These are phyloP conservation scores for Solanum hybrid DNA, from an alignment of 305 asterid genomes.

Conservation along the genomic window DNA sequence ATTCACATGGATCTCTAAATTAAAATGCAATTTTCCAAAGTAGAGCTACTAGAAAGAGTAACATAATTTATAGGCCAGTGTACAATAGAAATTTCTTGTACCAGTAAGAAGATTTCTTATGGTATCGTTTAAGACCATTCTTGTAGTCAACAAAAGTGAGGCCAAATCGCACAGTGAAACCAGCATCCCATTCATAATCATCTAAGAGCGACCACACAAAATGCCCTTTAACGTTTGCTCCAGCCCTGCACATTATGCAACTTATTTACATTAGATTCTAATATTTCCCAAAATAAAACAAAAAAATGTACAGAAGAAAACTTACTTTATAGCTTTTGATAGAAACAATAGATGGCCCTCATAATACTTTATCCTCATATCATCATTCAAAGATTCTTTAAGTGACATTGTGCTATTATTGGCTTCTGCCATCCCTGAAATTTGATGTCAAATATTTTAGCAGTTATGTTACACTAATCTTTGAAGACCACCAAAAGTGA, in stretches of 20 bases:
- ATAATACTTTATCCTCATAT: conserved; percentile 29
- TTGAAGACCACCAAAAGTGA: neutral
- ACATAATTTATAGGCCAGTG: neutral
- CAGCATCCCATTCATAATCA: conserved; percentile 29
- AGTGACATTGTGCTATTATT: conserved; percentile 20
- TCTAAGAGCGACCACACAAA: conserved; percentile 41
- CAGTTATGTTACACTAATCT: neutral
- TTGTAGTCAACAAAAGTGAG: conserved; percentile 20
- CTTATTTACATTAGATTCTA: neutral
- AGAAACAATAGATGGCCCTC: conserved; percentile 31
- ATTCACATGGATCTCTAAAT: neutral
- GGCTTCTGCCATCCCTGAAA: conserved; percentile 28
- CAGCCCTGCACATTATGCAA: conserved; percentile 16
- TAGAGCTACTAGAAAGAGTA: neutral
- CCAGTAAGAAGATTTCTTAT: conserved; percentile 41
- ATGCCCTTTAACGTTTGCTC: conserved; percentile 34
- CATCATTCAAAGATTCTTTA: conserved; percentile 24
- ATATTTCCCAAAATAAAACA: neutral
- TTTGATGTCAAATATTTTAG: neutral
- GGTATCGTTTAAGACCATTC: conserved; percentile 28
- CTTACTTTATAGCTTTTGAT: conserved; percentile 30
- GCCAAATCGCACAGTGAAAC: conserved; percentile 29
- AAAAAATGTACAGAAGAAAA: neutral
- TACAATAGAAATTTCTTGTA: conserved; percentile 22
- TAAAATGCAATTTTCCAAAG: neutral